Base-by-base conservation (phyloP, 75 land plant species). In the Larix kaempferi region DNA sequence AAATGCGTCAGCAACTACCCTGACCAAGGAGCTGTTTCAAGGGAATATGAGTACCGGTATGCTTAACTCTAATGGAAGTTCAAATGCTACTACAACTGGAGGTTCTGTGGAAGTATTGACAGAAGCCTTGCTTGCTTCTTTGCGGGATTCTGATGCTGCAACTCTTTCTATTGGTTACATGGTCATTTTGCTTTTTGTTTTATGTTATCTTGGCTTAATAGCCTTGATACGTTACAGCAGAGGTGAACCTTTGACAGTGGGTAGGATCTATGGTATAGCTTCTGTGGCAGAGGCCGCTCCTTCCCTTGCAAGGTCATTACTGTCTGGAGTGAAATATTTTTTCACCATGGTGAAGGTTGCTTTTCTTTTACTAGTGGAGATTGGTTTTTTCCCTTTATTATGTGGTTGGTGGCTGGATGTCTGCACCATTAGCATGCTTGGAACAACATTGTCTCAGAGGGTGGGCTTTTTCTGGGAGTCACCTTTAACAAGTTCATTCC, bases 331-430 rank as follows among this genome's bases (percentile, higher is more conserved):
- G 86, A 92, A 82, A 82, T 94, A 94, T 74, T 78, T 97, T 71
- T 86, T 94, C 80, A 97, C 98, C 56, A 95, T 93, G 95, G 77
- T 95, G 77, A 97, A 97, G 79, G 99, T 97, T 56, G 95, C 98
- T 37, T 97, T 97, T 77, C 88, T 97, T 22, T 79, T 94, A 29
- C 85, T 95, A 23, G 92, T 97, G 80, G 99, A 97, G 76, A 92
- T 97, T 72, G 99, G 99, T 56, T 88, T 97, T n/a, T 97, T 97
- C 63, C 99, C 99, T 63, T 78, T 97, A 61, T 83, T 97, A 81
- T 97, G 99, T 83, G 99, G 99, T 13, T 97, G 99, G 99, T 97
- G 99, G 99, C 84, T 97, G 57, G 99, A 97, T 86, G 77, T 97
- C 11, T 97, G 98, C 75, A 97, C 99, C 23, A 82, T 97, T 27